Evolutionary conservation across 805 yeast species (phyloP), one percentile per base, ranked within the genome.

Genomic region (Sugiyamaella boreocaroliniensis): DNA sequence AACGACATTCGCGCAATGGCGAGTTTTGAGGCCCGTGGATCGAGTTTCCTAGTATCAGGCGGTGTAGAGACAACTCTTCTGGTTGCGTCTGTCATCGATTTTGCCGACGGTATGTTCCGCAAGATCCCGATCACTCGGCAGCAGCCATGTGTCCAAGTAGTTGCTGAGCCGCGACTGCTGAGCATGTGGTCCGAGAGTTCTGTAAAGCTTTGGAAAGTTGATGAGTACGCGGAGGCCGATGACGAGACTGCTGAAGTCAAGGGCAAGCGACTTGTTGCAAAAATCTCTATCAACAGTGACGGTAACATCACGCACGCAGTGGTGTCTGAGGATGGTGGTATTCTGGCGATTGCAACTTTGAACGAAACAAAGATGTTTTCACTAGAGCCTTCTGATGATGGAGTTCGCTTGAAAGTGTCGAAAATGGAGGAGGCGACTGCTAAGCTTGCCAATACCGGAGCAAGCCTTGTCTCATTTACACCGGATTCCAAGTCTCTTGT

Each of bases 181-280:
- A 76, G 81, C 7, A 76, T 85, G 77, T 92, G 95, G 93, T 85
- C 82, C 61, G 95, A 86, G 59, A 89, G 86, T 64, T 74, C 78
- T 2, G 78, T 92, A 43, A 89, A 89, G 64, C 74, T 93, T 10
- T 93, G 98, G 98, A 72, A 70, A 56, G 63, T 88, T 16, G 71
- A 69, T 19, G 66, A 68, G 48, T 22, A 59, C 54, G 19, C 53
- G 4, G 57, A 53, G 29, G 49, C 55, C 2, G 59, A 53, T 2
- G 48, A 45, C 19, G 48, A 45, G 11, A 37, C 41, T 10, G 63
- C 63, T 14, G 65, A 60, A 16, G 67, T 54, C 20, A 69, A 68
- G 45, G 72, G 76, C 15, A 81, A 77, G 63, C 79, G 77, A 53
- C 67, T 89, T 54, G 81, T 86, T 1, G 75, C 86, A 50, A 86